Conservation (phyloP, 2,329 filamentous ascomycete species). For the Cercospora janseana region DNA sequence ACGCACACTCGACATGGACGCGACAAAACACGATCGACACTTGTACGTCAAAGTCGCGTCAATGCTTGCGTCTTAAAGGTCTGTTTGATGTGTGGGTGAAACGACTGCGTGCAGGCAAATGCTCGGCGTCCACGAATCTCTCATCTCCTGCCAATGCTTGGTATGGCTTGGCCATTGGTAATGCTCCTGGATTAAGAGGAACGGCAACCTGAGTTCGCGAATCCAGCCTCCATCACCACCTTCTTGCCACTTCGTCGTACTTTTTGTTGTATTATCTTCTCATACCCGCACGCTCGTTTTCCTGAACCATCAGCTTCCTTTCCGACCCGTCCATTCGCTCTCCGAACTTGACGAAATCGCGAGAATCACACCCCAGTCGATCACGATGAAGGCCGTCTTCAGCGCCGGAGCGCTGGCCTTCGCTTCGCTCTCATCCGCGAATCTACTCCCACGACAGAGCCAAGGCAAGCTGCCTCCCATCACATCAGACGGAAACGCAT, state of each 20-base stretch:
- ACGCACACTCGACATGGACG: not conserved
- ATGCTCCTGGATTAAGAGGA: slow-evolving; percentile 8
- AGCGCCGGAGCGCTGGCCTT: slow-evolving; percentile 23
- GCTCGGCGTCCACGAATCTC: slow-evolving; percentile 15
- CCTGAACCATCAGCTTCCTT: slow-evolving; percentile 8
- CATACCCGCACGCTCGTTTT: slow-evolving; percentile 9
- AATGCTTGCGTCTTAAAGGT: not conserved
- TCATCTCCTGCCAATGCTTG: slow-evolving; percentile 17
- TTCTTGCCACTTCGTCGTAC: slow-evolving; percentile 10
- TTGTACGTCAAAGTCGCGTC: no score
- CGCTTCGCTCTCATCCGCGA: slow-evolving; percentile 20
- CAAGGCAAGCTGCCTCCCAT: slow-evolving; percentile 26
- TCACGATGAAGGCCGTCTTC: slow-evolving; percentile 24
- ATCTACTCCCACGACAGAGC: slow-evolving; percentile 22
- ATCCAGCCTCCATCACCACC: slow-evolving; percentile 8
- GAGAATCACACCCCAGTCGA: slow-evolving; percentile 3
- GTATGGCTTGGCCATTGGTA: slow-evolving; percentile 10
- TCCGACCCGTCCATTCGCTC: not conserved
- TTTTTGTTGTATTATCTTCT: slow-evolving; percentile 2
- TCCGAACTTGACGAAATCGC: not conserved
- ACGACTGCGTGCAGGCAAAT: slow-evolving; percentile 1
- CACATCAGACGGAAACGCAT: slow-evolving; percentile 36
- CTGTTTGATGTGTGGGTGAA: slow-evolving; percentile 4
- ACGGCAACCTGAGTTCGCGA: not conserved
- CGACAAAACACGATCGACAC: not conserved